Evolutionary conservation across 441 rosid species (phyloP).

Genomic region (Viola pubescens): DNA sequence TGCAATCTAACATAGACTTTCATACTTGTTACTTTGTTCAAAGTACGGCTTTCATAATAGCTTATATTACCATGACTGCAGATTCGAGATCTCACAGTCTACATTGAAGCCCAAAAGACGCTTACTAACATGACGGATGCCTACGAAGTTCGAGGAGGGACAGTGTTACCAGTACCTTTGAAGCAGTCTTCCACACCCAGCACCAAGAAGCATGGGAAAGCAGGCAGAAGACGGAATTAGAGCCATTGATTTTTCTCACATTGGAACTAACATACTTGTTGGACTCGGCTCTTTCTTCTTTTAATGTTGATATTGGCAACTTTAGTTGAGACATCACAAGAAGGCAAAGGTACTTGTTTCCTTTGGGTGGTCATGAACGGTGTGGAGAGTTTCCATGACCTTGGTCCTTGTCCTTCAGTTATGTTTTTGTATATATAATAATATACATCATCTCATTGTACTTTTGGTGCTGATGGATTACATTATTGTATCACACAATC

Average conservation of each 20-base stretch:
- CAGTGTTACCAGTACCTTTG: conserved; percentile 55
- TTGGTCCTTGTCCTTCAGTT: no score
- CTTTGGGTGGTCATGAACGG: no score
- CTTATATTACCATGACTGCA: conserved; percentile 20
- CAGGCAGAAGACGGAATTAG: conserved; percentile 43
- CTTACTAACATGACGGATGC: no score
- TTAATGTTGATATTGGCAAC: neutral
- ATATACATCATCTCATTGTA: no score
- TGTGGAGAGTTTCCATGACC: no score
- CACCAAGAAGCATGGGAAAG: conserved; percentile 38
- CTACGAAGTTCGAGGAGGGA: conserved; percentile 58
- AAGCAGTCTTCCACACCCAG: conserved; percentile 39
- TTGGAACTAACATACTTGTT: no score
- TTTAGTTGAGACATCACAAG: neutral
- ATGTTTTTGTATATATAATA: neutral
- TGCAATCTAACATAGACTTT: neutral
- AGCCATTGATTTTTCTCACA: neutral
- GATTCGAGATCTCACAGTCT: conserved; percentile 74
- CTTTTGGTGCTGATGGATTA: neutral
- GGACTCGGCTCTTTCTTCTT: neutral
- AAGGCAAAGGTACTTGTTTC: no score
- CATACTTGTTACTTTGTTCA: conserved; percentile 6
- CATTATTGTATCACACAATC: no score
- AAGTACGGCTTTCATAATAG: conserved; percentile 7
- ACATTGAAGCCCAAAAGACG: conserved; percentile 71